Evolutionary conservation across 2,329 filamentous ascomycete species (phyloP).

Genomic region (Sporothrix euskadiensis): DNA sequence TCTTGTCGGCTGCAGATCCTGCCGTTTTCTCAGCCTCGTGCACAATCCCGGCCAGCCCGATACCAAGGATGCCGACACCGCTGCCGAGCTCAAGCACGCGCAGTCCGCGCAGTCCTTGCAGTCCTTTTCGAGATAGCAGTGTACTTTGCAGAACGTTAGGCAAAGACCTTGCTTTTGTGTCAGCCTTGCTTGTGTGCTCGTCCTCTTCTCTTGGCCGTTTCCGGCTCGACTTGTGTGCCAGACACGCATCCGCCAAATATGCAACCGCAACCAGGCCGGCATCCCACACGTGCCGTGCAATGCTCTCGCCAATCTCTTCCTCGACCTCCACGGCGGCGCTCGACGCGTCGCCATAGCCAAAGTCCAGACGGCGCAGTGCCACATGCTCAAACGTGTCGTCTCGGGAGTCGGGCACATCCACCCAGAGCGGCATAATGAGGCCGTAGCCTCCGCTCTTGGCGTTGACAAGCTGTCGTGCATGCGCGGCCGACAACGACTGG

Average conservation of each 20-base stretch:
- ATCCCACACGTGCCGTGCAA: constrained; percentile 62
- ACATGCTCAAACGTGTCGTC: constrained; percentile 31
- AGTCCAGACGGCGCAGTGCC: constrained; percentile 40
- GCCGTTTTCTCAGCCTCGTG: neutral
- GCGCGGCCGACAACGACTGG: constrained; percentile 31
- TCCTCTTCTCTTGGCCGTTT: constrained; percentile 10
- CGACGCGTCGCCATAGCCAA: constrained; percentile 24
- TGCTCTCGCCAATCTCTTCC: constrained; percentile 61
- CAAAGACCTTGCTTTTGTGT: constrained; percentile 29
- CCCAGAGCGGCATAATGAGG: constrained; percentile 49
- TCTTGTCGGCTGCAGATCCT: neutral
- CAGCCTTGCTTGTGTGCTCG: neutral
- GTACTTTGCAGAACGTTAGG: constrained; percentile 35
- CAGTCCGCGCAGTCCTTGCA: constrained; percentile 38
- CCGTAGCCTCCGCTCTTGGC: constrained; percentile 35
- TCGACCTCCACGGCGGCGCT: constrained; percentile 46
- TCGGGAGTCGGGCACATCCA: constrained; percentile 36
- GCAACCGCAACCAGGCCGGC: constrained; percentile 52
- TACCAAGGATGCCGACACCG: constrained; percentile 57
- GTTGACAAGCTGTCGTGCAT: constrained; percentile 33
- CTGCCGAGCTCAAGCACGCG: constrained; percentile 58
- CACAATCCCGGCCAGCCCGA: constrained; percentile 46
- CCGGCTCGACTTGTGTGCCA: constrained; percentile 4
- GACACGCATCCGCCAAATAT: constrained; percentile 39
- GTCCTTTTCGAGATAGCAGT: constrained; percentile 35